A percentile compares a stretch with the other conserved stretches of the same genome.
Conservation (phyloP, 1,139 yeast species). For the Zygosaccharomyces sapae region DNA sequence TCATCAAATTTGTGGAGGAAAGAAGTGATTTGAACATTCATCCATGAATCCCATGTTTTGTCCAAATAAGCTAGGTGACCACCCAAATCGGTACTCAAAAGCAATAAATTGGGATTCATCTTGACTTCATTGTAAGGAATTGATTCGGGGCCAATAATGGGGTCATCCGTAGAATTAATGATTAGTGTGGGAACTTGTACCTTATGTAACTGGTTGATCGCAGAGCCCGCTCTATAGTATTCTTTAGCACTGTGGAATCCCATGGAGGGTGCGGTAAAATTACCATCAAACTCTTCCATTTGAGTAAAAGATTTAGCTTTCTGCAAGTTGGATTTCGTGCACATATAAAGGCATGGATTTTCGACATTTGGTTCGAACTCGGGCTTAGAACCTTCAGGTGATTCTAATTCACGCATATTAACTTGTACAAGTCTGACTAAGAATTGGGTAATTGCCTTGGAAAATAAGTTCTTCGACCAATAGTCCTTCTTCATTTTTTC, state of each 20-base stretch:
- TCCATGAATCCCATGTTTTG: slow-evolving; percentile 66
- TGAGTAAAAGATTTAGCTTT: slow-evolving; percentile 37
- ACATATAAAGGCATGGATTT: slow-evolving; percentile 29
- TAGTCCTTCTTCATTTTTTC: slow-evolving; percentile 48
- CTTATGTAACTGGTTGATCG: slow-evolving; percentile 51
- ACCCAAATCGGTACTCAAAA: slow-evolving; percentile 71
- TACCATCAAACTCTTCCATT: slow-evolving; percentile 61
- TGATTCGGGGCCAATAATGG: slow-evolving; percentile 64
- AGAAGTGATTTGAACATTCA: slow-evolving; percentile 57
- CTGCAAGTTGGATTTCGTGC: slow-evolving; percentile 38
- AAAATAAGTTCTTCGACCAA: slow-evolving; percentile 60
- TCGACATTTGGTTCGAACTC: slow-evolving; percentile 37
- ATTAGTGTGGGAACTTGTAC: slow-evolving; percentile 66
- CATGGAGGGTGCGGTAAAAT: slow-evolving; percentile 66
- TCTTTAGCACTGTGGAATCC: slow-evolving; percentile 69
- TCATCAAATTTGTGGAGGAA: slow-evolving; percentile 54
- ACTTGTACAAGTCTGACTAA: slow-evolving; percentile 58
- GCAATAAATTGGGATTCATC: slow-evolving; percentile 63
- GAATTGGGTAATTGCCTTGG: slow-evolving; percentile 62
- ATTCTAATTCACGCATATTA: slow-evolving; percentile 53
- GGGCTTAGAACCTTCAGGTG: slow-evolving; percentile 28
- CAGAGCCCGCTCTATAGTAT: slow-evolving; percentile 69
- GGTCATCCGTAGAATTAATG: slow-evolving; percentile 76
- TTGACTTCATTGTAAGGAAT: slow-evolving; percentile 60
- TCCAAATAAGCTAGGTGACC: slow-evolving; percentile 78